Conservation (phyloP, 108 stramenopile species). For the Schizochytrium sp. region DNA sequence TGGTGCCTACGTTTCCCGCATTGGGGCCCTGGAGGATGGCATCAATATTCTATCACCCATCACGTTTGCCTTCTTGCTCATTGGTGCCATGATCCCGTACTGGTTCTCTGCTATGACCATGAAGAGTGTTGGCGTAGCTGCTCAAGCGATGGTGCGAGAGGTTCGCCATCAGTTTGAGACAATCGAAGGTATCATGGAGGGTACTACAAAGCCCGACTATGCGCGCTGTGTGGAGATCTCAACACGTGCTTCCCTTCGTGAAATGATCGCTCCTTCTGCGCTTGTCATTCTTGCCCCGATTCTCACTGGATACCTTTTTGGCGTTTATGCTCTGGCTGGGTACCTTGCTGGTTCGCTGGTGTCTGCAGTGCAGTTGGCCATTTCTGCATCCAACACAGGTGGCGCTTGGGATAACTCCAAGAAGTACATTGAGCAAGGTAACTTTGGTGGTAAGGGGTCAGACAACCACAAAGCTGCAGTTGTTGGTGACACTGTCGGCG, state of each 20-base stretch:
- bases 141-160: constrained; percentile 97
- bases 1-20: constrained; percentile 94
- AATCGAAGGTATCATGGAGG: constrained; percentile 41
- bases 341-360: constrained; percentile 90
- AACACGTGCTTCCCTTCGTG: constrained; percentile 90
- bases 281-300: constrained; percentile 97
- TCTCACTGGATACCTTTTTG: constrained; percentile 94
- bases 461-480: constrained; percentile 96
- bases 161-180: constrained; percentile 93
- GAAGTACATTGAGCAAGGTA: constrained; percentile 94
- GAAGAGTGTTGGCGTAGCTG: constrained; percentile 96
- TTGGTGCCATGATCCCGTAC: constrained; percentile 98
- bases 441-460: constrained; percentile 90
- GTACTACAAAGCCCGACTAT: constrained; percentile 82
- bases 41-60: constrained; percentile 85
- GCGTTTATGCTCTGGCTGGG: constrained; percentile 93
- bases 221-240: constrained; percentile 96
- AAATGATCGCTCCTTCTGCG: constrained; percentile 96
- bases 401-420: constrained; percentile 99
- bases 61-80: constrained; percentile 94
- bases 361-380: constrained; percentile 92
- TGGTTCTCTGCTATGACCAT: constrained; percentile 99
- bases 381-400: constrained; percentile 98
- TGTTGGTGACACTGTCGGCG: constrained; percentile 97
- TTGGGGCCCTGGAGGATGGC: constrained; percentile 75